Evolutionary conservation across 1,284 basidiomycete species (phyloP).

Genomic region (Sporisorium graminicola): DNA sequence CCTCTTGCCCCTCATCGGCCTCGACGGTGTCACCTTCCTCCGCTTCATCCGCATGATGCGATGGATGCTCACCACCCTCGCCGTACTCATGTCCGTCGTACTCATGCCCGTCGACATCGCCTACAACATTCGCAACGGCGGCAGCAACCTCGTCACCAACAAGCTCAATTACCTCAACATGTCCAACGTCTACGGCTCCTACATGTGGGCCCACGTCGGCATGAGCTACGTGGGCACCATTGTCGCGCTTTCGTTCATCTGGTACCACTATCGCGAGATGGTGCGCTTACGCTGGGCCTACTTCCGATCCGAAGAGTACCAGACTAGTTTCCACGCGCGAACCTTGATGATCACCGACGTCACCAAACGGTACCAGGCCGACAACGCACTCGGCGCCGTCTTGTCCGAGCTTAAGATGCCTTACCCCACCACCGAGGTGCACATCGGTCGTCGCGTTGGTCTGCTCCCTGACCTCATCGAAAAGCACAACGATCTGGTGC

Average conservation of each 20-base stretch:
- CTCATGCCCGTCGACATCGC: conserved; percentile 82
- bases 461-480: conserved; percentile 82
- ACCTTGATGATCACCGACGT: conserved; percentile 74
- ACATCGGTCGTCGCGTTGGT: conserved; percentile 82
- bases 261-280: conserved; percentile 62
- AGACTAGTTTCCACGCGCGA: conserved; percentile 75
- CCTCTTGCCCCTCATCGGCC: conserved; percentile 85
- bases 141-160: conserved; percentile 33
- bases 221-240: conserved; percentile 66
- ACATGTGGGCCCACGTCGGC: conserved; percentile 67
- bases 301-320: conserved; percentile 66
- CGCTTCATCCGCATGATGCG: conserved; percentile 90
- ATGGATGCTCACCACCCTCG: conserved; percentile 55
- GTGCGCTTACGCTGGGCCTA: conserved; percentile 62
- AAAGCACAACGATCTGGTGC: conserved; percentile 86
- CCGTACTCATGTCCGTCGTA: conserved; percentile 76
- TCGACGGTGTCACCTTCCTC: conserved; percentile 92
- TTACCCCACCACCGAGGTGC: conserved; percentile 85
- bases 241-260: conserved; percentile 61
- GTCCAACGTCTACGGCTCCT: conserved; percentile 58
- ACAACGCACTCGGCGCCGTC: conserved; percentile 76
- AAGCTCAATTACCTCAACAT: conserved; percentile 62
- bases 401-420: conserved; percentile 75
- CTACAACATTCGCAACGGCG: conserved; percentile 53
- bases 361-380: conserved; percentile 79